A percentile compares a stretch with the other conserved stretches of the same genome.
Conservation (phyloP, 805 yeast genomes). For the Ogataea philodendri region DNA sequence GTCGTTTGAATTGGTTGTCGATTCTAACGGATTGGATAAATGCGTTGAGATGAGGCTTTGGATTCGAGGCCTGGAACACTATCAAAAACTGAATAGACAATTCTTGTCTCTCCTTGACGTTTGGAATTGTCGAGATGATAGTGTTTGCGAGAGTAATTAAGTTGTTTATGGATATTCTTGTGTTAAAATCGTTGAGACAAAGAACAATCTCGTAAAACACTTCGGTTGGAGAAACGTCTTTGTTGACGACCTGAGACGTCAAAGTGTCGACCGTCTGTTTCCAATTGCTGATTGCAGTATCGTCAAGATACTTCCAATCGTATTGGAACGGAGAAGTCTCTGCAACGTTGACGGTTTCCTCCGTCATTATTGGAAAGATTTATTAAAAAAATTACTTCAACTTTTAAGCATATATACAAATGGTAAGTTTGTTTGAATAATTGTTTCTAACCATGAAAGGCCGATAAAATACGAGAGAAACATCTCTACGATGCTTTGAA, state of each 20-base stretch:
- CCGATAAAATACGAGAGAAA: constrained; percentile 62
- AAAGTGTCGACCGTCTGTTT: constrained; percentile 12
- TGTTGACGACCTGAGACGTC: constrained; percentile 10
- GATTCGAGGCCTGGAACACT: constrained; percentile 27
- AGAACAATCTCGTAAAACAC: constrained; percentile 31
- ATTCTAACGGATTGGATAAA: constrained; percentile 29
- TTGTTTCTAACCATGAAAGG: constrained; percentile 36
- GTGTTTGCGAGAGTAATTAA: constrained; percentile 22
- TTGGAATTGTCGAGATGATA: constrained; percentile 18
- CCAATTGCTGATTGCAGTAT: constrained; percentile 15
- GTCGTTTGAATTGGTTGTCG: constrained; percentile 27
- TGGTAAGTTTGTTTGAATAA: constrained; percentile 7
- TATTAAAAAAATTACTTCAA: constrained; percentile 1
- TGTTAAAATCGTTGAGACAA: constrained; percentile 23
- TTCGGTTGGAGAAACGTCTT: constrained; percentile 15
- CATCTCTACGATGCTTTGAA: constrained; percentile 56
- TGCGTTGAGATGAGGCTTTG: constrained; percentile 18
- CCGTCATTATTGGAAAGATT: constrained; percentile 6
- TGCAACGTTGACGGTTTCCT: constrained; percentile 6
- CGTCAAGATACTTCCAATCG: constrained; percentile 20
- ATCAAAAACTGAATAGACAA: constrained; percentile 26
- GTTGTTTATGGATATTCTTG: constrained; percentile 20
- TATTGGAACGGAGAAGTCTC: constrained; percentile 6
- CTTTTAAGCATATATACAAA: constrained; percentile 1
- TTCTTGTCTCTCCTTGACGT: constrained; percentile 24